These are phyloP conservation scores for Venturiaceae sp. DNA, from an alignment of 2,329 filamentous ascomycete genomes.

Conservation along the genomic window DNA sequence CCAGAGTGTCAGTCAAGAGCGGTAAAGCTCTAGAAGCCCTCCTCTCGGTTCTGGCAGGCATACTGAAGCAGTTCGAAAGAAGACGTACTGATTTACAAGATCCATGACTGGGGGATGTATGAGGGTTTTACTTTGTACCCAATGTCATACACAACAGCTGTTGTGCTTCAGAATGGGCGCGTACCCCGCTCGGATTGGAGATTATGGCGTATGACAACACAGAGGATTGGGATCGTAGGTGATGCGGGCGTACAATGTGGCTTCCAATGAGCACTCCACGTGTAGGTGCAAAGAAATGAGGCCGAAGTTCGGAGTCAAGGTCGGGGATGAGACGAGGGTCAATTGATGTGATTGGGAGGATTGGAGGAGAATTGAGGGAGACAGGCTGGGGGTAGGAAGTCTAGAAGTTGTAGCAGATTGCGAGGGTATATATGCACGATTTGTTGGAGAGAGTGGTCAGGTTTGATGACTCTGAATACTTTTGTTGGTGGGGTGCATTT, in stretches of 20 bases:
- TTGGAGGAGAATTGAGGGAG: neutral
- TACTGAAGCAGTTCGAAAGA: no score
- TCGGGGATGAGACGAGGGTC: neutral
- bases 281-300: neutral
- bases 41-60: neutral
- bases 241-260: neutral
- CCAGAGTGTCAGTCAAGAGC: conserved; percentile 7
- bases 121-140: neutral
- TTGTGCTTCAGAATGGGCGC: neutral
- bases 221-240: neutral
- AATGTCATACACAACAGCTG: neutral
- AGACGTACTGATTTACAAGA: neutral
- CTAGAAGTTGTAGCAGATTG: no score
- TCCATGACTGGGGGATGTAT: neutral
- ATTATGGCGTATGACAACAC: neutral
- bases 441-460: no score
- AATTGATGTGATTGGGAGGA: neutral
- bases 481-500: no score
- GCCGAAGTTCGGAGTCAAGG: neutral
- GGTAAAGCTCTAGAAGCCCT: neutral
- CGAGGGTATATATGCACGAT: no score
- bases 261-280: neutral
- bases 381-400: neutral
- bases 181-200: neutral
- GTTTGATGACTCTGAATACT: no score